Conservation (phyloP, 768 basidiomycete species). For the Guyanaporus albipodus region DNA sequence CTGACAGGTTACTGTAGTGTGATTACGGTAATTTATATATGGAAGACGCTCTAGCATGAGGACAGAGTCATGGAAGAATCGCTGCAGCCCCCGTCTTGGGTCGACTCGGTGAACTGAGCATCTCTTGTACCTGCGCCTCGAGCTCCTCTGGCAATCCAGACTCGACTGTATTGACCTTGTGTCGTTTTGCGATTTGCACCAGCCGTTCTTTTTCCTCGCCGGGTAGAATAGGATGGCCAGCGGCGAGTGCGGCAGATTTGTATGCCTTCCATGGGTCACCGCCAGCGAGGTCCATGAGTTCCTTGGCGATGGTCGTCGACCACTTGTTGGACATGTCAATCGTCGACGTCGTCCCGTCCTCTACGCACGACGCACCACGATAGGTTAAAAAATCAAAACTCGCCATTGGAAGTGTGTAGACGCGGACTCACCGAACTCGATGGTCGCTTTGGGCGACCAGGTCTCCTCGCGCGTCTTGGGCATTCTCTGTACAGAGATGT, state of each 20-base stretch:
- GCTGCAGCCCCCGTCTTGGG: slow-evolving; percentile 39
- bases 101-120: slow-evolving; percentile 25
- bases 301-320: slow-evolving; percentile 63
- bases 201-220: slow-evolving; percentile 37
- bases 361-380: slow-evolving; percentile 30
- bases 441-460: slow-evolving; percentile 57
- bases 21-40: slow-evolving; percentile 1
- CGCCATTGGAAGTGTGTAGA: background rate
- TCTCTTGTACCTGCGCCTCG: slow-evolving; percentile 29
- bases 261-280: slow-evolving; percentile 55
- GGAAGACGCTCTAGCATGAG: background rate
- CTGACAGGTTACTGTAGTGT: slow-evolving; percentile 3
- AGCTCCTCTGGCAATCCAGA: slow-evolving; percentile 17
- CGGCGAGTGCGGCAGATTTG: slow-evolving; percentile 43
- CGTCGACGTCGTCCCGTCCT: slow-evolving; percentile 42
- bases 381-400: too few relatives aligned
- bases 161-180: slow-evolving; percentile 6
- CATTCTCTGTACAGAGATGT: slow-evolving; percentile 54
- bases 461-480: slow-evolving; percentile 49
- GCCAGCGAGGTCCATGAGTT: slow-evolving; percentile 67
- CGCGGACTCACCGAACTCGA: slow-evolving; percentile 58
- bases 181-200: slow-evolving; percentile 13
- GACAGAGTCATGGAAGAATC: slow-evolving; percentile 30
- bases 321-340: slow-evolving; percentile 63
- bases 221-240: slow-evolving; percentile 47